Base-by-base conservation (phyloP, 208 protist genomes). In the Wallacemonas rigidus region DNA sequence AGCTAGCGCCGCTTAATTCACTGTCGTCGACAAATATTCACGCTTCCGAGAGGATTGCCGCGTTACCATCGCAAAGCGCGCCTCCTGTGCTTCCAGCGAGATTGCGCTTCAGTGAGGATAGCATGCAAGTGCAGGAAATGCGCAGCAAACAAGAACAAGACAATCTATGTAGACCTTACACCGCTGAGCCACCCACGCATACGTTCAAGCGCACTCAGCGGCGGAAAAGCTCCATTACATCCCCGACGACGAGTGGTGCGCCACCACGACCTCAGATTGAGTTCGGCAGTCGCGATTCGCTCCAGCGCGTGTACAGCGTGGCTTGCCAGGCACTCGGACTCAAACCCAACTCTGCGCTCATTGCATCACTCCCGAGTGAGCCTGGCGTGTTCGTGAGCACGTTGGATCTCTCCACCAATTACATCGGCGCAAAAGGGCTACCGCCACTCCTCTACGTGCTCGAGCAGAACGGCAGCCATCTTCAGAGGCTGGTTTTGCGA, bases 351-450 rank as follows among this genome's bases (percentile, higher is more conserved):
- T 70, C 67, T 0, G 76, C 65, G 36, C 51, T 89, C 17, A 14
- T 80, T 7, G 74, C 70, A 6, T 38, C 67, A 15, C 61, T 89
- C 7, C 69, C 58, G 2, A 35, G 57, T 9, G 71, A 17, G 12
- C 39, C 48, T 15, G 72, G 55, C 12, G 53, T 58, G 11, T 80
- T 44, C 68, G 67, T 89, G n/a, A 69, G 50, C 14, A 65, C 55
- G 14, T 74, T 91, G 26, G 81, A 91, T 56, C 76, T 86, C 47
- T 85, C 79, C 36, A 74, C 71, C n/a, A 91, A 85, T 61, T 91
- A 86, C 50, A 73, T 89, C 11, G 86, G 86, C 1, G 63, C 75
- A 15, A 87, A 87, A 55, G 83, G 83, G 0, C 56, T 91, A 60
- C 62, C 69, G 17, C 81, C 86, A 1, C 70, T 89, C 0, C 63